Evolutionary conservation across 495 filamentous ascomycete genomes (phyloP).

Genomic region (Aspergillus sclerotioniger): DNA sequence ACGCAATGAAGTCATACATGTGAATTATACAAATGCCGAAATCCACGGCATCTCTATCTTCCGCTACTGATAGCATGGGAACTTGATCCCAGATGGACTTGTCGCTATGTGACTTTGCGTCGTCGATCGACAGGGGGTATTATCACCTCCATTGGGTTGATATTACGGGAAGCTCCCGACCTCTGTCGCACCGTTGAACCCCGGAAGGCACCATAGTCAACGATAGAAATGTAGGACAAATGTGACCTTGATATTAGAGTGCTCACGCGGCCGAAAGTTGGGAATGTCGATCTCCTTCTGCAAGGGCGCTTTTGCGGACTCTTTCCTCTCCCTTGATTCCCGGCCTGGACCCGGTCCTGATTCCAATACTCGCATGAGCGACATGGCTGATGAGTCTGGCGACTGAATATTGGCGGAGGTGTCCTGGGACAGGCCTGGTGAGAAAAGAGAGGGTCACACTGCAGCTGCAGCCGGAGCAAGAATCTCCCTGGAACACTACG

Average conservation of each 20-base stretch:
- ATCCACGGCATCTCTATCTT: background rate
- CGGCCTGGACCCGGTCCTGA: background rate
- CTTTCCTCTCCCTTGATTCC: slow-evolving; percentile 6
- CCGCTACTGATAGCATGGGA: background rate
- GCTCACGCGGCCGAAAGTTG: slow-evolving; percentile 8
- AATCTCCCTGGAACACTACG: background rate
- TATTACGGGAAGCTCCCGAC: background rate
- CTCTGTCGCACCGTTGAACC: background rate
- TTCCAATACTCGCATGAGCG: background rate
- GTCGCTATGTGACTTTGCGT: background rate
- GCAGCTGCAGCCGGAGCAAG: background rate
- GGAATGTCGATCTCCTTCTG: slow-evolving; percentile 12
- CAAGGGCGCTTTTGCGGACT: slow-evolving; percentile 10
- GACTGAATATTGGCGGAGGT: background rate
- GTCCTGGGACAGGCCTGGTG: background rate
- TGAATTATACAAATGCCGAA: background rate
- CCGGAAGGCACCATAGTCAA: background rate
- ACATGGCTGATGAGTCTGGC: background rate
- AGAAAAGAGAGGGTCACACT: slow-evolving; percentile 14
- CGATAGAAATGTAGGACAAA: background rate
- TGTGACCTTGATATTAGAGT: background rate
- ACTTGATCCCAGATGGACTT: background rate
- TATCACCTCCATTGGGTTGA: background rate
- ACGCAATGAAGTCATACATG: background rate
- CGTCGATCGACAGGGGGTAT: background rate